Percentiles rank a stretch among this genome's conserved stretches.
phyloP scores from a whole-genome alignment of 352 stramenopile genomes.

The Globisporangium takayamanum region DNA sequence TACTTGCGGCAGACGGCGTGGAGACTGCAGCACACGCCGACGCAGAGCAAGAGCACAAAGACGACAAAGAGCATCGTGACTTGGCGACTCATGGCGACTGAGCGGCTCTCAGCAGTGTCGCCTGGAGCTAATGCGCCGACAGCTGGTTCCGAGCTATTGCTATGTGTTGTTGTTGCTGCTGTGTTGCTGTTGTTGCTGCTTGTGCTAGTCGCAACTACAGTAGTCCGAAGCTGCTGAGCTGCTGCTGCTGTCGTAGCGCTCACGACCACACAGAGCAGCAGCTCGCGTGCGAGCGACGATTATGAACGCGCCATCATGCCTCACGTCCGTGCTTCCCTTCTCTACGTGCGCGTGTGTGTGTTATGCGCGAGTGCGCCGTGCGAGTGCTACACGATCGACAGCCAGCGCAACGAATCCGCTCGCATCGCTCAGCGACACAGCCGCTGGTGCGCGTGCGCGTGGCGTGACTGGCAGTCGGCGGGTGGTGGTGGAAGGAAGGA shows the following conservation, averaged over 20 bases:
- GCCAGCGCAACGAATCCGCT: too few relatives aligned
- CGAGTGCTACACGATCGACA: too few relatives aligned
- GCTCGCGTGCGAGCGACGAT: too few relatives aligned
- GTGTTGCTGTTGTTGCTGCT: not conserved
- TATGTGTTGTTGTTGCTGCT: not conserved
- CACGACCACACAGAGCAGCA: too few relatives aligned
- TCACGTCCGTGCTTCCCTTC: too few relatives aligned
- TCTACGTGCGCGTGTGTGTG: too few relatives aligned
- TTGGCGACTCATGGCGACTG: conserved; percentile 17
- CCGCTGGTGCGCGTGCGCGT: too few relatives aligned
- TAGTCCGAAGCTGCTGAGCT: not conserved
- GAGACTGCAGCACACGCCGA: conserved; percentile 23
- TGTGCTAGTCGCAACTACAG: not conserved
- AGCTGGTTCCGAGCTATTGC: not conserved
- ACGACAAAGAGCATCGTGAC: conserved; percentile 28
- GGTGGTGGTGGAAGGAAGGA: too few relatives aligned
- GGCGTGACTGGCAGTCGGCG: too few relatives aligned
- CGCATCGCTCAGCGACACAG: too few relatives aligned
- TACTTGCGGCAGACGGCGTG: conserved; percentile 26
- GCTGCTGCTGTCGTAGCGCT: not conserved
- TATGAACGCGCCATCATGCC: too few relatives aligned
- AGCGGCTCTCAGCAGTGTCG: not conserved
- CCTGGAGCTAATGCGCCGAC: not conserved
- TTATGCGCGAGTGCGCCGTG: too few relatives aligned
- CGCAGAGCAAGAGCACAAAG: conserved; percentile 27